Conservation (phyloP, 1,284 basidiomycete species). For the Phylloporus gajari region DNA sequence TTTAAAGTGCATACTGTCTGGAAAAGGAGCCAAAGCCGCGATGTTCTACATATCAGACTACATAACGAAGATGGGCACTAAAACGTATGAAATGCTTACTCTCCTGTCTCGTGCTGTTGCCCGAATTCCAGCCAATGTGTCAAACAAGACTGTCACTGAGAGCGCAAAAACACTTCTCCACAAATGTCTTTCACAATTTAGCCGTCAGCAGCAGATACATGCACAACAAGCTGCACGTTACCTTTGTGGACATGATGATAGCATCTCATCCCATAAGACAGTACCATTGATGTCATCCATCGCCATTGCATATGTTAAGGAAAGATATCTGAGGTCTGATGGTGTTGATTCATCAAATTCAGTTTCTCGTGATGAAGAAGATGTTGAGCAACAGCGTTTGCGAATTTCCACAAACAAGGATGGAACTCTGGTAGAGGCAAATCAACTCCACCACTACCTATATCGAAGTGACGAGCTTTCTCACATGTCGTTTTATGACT, state of each 20-base stretch:
- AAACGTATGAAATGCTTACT: conserved; percentile 23
- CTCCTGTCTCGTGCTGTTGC: conserved; percentile 19
- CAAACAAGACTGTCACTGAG: background rate
- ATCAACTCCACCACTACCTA: conserved; percentile 11
- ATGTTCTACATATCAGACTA: conserved; percentile 32
- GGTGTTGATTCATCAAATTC: no score
- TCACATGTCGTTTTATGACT: conserved; percentile 24
- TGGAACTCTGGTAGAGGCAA: conserved; percentile 5
- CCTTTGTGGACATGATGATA: conserved; percentile 17
- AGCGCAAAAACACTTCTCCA: conserved; percentile 18
- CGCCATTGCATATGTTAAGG: no score
- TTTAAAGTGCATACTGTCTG: conserved; percentile 25
- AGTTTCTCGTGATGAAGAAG: no score
- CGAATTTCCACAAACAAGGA: conserved; percentile 7
- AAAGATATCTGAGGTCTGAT: no score
- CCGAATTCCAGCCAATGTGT: background rate
- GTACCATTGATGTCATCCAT: conserved; percentile 15
- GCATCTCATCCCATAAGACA: conserved; percentile 17
- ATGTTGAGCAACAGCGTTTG: background rate
- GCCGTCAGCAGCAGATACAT: conserved; percentile 25
- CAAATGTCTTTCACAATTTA: conserved; percentile 24
- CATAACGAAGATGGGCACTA: conserved; percentile 22
- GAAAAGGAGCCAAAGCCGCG: conserved; percentile 23
- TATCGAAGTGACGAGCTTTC: background rate
- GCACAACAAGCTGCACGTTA: conserved; percentile 23